Evolutionary conservation across 208 protist genomes (phyloP).

Genomic region (Crithidia bombi): DNA sequence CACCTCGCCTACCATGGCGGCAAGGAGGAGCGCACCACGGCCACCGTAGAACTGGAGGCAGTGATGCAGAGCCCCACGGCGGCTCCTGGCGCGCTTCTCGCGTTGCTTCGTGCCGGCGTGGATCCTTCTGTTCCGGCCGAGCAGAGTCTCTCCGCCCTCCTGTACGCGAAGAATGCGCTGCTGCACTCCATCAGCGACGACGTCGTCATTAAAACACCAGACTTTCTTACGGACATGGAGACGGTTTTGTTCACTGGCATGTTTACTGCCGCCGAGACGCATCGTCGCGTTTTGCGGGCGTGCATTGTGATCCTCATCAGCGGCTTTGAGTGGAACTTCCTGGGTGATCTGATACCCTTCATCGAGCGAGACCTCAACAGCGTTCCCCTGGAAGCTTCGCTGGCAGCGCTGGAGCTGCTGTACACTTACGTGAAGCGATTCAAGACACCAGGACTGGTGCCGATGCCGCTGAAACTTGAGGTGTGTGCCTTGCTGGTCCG

Average conservation of each 20-base stretch:
- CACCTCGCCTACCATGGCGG: constrained; percentile 75
- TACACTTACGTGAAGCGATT: constrained; percentile 82
- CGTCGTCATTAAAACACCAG: constrained; percentile 32
- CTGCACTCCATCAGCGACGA: constrained; percentile 66
- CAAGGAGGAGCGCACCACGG: constrained; percentile 71
- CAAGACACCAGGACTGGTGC: constrained; percentile 57
- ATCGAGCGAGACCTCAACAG: constrained; percentile 35
- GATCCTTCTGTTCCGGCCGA: constrained; percentile 50
- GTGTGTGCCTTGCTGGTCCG: constrained; percentile 48
- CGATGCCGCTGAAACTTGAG: constrained; percentile 51
- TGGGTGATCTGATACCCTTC: constrained; percentile 70
- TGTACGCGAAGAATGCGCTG: constrained; percentile 88
- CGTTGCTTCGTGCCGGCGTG: constrained; percentile 63
- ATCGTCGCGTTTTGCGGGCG: constrained; percentile 67
- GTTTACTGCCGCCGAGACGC: constrained; percentile 53
- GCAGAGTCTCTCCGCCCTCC: constrained; percentile 78
- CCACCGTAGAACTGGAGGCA: constrained; percentile 67
- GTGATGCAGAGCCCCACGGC: constrained; percentile 45
- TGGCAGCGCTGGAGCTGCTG: constrained; percentile 70
- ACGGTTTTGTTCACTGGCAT: constrained; percentile 65
- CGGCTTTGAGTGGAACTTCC: constrained; percentile 83
- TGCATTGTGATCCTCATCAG: constrained; percentile 72
- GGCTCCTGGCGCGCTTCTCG: constrained; percentile 56
- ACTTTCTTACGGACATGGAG: constrained; percentile 66
- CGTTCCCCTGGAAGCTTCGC: constrained; percentile 22